Base-by-base conservation (phyloP, 2,329 filamentous ascomycete genomes). In the Didymellaceae sp. region DNA sequence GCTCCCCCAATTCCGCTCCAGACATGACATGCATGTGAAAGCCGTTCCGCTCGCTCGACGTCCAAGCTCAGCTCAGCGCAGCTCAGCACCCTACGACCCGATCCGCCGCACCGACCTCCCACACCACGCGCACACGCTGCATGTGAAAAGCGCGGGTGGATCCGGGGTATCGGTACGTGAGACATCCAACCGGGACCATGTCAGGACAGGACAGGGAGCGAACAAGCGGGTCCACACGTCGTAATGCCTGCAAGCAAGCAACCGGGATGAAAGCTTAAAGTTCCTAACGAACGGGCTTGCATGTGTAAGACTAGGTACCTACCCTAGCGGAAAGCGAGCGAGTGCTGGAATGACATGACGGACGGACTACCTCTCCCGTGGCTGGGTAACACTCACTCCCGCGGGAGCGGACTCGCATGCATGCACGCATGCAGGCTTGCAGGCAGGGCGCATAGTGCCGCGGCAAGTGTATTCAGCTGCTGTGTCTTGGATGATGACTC, bases 121-220 rank as follows among this genome's bases (percentile, higher is more conserved):
- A n/a, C 16, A 10, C 22, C n/a, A 9, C 22, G 17, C 22, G n/a
- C 10, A 13, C 38, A 38, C 13, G 48, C 45, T n/a, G n/a, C n/a
- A 57, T 51, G 42, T 53, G 45, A 56, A 53, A 32, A 13, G 11
- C 20, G 42, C 51, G 51, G 54, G 54, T 57, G 54, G 54, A 43
- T 57, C 50, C 54, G 50, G 54, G 54, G 54, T 54, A 53, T 22
- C 45, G 28, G 41, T 31, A 33, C 28, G n/a, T 21, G 28, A 20
- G 10, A 20, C 9, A 5, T 13, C n/a, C 10, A 5, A 7, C 26
- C 11, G 11, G n/a, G n/a, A n/a, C n/a, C n/a, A 2, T 28, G 26
- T 5, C 2, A 2, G 6, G 26, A 7, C 26, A 6, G 6, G 6
- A 9, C 26, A 28, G 11, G 26, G 26, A 8, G n/a, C 10, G 26